Evolutionary conservation across 805 yeast species (phyloP), one percentile per base, ranked within the genome.

Genomic region (Lachancea cidri): DNA sequence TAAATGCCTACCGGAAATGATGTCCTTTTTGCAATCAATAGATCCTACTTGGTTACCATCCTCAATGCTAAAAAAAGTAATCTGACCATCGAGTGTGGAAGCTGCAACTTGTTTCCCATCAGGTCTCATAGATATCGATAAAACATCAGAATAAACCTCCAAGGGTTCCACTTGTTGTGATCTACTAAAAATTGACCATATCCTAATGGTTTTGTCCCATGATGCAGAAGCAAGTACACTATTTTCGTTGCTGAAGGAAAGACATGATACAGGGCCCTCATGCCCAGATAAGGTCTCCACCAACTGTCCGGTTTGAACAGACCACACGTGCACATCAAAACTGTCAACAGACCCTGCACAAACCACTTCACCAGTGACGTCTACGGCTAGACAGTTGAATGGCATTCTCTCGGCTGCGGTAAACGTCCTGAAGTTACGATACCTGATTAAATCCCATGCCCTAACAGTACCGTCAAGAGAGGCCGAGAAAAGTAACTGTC

Each of bases 381-480:
- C 98, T 33, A 88, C 95, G 0, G 98, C 98, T 45, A 93, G 66
- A 39, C 87, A 77, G 38, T 80, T 81, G 64, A 91, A 93, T 58
- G 88, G 96, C 19, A 89, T 70, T 53, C 98, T 73, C 49, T 81
- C 82, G 3, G 96, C 79, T 0, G 97, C 93, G 0, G 98, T 88
- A 60, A 91, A 89, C 0, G 96, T 87, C 53, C 98, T 75, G 70
- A 93, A 93, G 58, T 93, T 93, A 60, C 98, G 78, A 62, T 83
- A 93, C 53, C 98, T 73, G 29, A 89, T 74, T 47, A 93, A 70
- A 70, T 93, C 98, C 95, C 96, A 93, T 0, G 98, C 98, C 53
- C 97, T 75, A 7, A 93, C 88, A 0, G 98, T 93, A 44, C 98
- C 98, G 67, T 93, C 98, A 45, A 89, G 67, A 0, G 98, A 91